Conservation (phyloP, 225 moss, liverwort and hornwort genomes). For the Lunularia cruciata region DNA sequence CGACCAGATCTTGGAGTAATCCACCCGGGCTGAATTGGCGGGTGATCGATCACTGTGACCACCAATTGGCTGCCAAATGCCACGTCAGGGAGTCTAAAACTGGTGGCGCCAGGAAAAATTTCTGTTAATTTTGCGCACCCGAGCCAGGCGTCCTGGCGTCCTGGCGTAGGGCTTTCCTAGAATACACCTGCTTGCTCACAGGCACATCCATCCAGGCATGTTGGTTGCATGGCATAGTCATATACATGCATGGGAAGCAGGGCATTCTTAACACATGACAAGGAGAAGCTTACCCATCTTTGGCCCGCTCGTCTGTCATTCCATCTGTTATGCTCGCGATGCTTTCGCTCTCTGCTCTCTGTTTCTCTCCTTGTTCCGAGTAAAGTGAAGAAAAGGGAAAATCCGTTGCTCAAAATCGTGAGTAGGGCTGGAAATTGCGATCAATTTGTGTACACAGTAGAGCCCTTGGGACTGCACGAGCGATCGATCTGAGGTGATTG, state of each 20-base stretch:
- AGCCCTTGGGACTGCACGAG: background rate
- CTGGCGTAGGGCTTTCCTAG: no score
- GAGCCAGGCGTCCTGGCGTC: background rate
- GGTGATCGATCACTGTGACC: background rate
- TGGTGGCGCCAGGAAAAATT: background rate
- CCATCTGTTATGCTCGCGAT: background rate
- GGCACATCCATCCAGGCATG: conserved; percentile 4
- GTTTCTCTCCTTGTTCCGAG: background rate
- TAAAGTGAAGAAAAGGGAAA: background rate
- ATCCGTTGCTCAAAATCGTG: background rate
- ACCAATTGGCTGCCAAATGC: background rate
- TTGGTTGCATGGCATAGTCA: conserved; percentile 5
- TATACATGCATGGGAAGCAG: background rate
- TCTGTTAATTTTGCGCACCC: background rate
- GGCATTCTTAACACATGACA: conserved; percentile 5
- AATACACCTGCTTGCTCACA: background rate
- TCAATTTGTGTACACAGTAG: background rate
- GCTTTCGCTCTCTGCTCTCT: background rate
- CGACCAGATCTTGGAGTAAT: background rate
- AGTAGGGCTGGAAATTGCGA: conserved; percentile 14
- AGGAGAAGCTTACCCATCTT: background rate
- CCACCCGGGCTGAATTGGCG: background rate
- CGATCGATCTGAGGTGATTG: conserved; percentile 9
- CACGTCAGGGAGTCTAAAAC: background rate
- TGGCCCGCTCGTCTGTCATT: background rate